Conservation (phyloP, 2,329 filamentous ascomycete species). For the Aaosphaeria pasadenensis region DNA sequence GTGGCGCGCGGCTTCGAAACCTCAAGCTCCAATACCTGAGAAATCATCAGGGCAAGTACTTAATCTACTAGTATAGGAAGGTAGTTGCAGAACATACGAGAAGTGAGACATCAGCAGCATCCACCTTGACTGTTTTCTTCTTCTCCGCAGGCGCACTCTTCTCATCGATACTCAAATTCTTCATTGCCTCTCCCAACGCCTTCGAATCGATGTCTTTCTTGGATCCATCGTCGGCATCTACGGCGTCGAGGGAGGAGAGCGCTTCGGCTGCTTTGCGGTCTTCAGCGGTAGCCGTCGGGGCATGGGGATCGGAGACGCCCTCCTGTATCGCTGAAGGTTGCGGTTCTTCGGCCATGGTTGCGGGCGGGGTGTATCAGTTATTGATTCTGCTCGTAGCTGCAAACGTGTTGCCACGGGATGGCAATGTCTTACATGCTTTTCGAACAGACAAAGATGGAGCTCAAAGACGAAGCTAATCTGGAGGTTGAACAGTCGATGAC, state of each 20-base stretch:
- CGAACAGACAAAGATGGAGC: no score
- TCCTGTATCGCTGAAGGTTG: conserved; percentile 59
- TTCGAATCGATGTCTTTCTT: conserved; percentile 65
- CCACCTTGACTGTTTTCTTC: conserved; percentile 64
- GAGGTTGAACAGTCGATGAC: no score
- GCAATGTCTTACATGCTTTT: background rate
- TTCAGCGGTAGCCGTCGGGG: conserved; percentile 60
- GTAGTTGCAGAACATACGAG: conserved; percentile 52
- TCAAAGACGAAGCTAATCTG: no score
- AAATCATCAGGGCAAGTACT: no score
- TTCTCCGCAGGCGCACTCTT: conserved; percentile 39
- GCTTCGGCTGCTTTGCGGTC: conserved; percentile 75
- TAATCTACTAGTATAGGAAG: background rate
- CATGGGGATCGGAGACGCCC: conserved; percentile 52
- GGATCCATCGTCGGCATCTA: conserved; percentile 44
- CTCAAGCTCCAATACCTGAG: conserved; percentile 64
- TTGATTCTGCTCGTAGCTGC: background rate
- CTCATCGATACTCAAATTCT: conserved; percentile 52
- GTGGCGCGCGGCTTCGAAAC: conserved; percentile 69
- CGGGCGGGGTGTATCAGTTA: background rate
- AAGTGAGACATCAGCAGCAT: conserved; percentile 66
- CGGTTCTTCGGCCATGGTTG: conserved; percentile 58
- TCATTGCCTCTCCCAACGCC: conserved; percentile 70
- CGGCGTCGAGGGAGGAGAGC: conserved; percentile 65
- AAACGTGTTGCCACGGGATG: background rate